Evolutionary conservation across 257 asterid genomes (phyloP), one percentile per base, ranked within the genome.

Genomic region (Sherardia arvensis): DNA sequence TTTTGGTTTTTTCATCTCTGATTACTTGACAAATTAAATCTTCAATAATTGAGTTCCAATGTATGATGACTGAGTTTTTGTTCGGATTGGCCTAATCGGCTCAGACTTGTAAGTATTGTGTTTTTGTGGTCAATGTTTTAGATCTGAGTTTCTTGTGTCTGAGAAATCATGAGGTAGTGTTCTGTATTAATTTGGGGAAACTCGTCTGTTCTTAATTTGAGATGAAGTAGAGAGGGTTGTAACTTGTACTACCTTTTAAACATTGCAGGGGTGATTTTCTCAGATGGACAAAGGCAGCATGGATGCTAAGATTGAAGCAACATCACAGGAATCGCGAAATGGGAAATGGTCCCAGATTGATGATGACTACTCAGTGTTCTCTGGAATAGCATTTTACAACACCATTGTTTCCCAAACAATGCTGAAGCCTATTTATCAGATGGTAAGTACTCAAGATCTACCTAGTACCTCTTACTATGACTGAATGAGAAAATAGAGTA

Each of bases 221-320:
- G 51, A 43, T 43, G 8, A 43, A 43, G n/a, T 43, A 17, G 21
- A 43, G 51, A 43, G 51, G 51, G n/a, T 20, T 25, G 36, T 43
- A 18, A 45, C 58, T 62, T 18, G n/a, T n/a, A n/a, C 18, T 7
- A 20, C 56, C 20, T 27, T 20, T 8, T 8, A n/a, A n/a, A 25
- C 40, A 45, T 62, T 27, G 15, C 57, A 62, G 67, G n/a, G 67
- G 40, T 26, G n/a, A n/a, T n/a, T n/a, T n/a, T n/a, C n/a, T n/a
- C n/a, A n/a, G n/a, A n/a, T n/a, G n/a, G n/a, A n/a, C 8, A 9
- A n/a, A 26, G 14, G 30, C 26, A 5, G n/a, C 34, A 29, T 8
- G 28, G 38, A 26, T 3, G 26, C 3, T 34, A 17, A 28, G 5
- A 26, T 8, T 9, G 27, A 15, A 26, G 8, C 21, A 20, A 47